phyloP scores from a whole-genome alignment of 352 stramenopile species.

The Phytophthora idaei region DNA sequence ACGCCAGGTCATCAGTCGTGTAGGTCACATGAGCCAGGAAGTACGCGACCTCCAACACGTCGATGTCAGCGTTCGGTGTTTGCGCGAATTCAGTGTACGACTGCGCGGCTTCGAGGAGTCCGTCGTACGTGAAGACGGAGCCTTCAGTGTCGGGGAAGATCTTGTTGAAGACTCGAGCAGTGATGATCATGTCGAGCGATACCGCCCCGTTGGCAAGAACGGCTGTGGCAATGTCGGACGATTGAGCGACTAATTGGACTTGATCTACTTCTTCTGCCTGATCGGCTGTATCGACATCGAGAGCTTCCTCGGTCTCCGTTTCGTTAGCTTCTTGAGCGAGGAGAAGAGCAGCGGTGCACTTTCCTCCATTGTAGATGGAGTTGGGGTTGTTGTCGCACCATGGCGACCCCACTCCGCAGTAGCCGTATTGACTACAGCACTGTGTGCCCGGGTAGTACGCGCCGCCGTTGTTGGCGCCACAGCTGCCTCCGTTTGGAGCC shows the following conservation, averaged over 20 bases:
- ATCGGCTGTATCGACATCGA: background rate
- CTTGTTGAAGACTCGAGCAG: conserved; percentile 1
- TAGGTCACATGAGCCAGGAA: conserved; percentile 9
- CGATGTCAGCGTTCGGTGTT: conserved; percentile 1
- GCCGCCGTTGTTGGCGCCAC: background rate
- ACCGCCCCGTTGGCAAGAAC: background rate
- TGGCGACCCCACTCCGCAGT: background rate
- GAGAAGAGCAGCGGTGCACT: background rate
- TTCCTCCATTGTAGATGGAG: background rate
- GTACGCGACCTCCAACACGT: conserved; percentile 8
- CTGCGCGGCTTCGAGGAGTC: conserved; percentile 2
- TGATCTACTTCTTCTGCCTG: background rate
- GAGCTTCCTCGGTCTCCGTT: background rate
- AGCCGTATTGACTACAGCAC: background rate
- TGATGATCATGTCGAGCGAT: conserved; percentile 2
- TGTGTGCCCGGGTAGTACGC: background rate
- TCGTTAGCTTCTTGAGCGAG: background rate
- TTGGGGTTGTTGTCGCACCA: background rate
- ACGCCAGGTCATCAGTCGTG: conserved; percentile 4
- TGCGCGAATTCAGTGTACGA: conserved; percentile 5
- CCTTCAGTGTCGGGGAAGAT: conserved; percentile 5
- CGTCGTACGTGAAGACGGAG: conserved; percentile 7
- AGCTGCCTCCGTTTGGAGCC: background rate
- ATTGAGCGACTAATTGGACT: background rate
- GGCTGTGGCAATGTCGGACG: background rate